phyloP scores from a whole-genome alignment of 768 basidiomycete genomes.

The Boletus reticuloceps region DNA sequence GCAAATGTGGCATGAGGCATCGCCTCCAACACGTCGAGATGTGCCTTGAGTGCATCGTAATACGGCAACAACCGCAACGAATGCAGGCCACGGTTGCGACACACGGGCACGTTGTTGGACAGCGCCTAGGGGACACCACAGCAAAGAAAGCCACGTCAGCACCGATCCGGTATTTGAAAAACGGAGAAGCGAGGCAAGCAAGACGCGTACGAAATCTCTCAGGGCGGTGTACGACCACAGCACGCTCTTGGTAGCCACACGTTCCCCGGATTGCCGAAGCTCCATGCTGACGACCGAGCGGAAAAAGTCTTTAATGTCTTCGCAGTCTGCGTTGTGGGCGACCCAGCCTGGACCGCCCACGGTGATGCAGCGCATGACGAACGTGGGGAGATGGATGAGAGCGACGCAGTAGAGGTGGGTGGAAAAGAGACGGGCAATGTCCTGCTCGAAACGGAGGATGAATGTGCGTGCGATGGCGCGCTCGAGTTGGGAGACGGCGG shows the following conservation, averaged over 20 bases:
- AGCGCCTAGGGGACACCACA: constrained; percentile 45
- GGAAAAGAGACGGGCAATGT: constrained; percentile 72
- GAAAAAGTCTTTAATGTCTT: constrained; percentile 75
- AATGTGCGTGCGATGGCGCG: constrained; percentile 66
- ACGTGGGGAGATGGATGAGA: constrained; percentile 63
- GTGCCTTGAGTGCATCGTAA: constrained; percentile 55
- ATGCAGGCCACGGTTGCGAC: constrained; percentile 62
- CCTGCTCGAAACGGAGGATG: constrained; percentile 68
- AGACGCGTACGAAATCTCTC: constrained; percentile 62
- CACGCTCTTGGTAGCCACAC: constrained; percentile 77
- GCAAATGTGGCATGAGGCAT: constrained; percentile 55
- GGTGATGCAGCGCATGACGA: constrained; percentile 62
- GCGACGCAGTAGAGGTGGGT: constrained; percentile 65
- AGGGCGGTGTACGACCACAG: constrained; percentile 79
- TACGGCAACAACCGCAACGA: constrained; percentile 63
- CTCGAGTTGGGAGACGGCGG: constrained; percentile 65
- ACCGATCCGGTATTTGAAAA: background rate
- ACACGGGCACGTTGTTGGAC: constrained; percentile 67
- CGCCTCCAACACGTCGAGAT: constrained; percentile 60
- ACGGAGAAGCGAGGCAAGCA: background rate
- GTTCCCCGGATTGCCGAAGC: constrained; percentile 72
- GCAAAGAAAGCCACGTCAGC: constrained; percentile 1
- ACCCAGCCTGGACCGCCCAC: constrained; percentile 68
- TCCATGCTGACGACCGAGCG: constrained; percentile 71
- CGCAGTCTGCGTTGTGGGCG: constrained; percentile 61